These are phyloP conservation scores for Colletotrichum eleusines DNA, from an alignment of 2,329 filamentous ascomycete genomes.

Conservation along the genomic window DNA sequence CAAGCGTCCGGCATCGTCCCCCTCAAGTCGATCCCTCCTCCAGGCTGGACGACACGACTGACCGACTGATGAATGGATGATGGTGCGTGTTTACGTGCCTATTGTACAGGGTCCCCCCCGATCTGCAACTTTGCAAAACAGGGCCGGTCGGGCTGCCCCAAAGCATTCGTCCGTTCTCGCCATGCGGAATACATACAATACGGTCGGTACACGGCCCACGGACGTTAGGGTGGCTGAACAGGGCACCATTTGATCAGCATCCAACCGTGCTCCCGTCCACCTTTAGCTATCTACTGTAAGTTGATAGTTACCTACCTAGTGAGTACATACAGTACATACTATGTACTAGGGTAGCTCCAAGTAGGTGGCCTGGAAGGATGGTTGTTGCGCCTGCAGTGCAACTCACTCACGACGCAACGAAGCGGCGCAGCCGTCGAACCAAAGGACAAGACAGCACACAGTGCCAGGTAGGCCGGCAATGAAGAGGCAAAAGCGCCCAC, in stretches of 20 bases:
- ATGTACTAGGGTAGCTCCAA: background rate
- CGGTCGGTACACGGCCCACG: slow-evolving; percentile 7
- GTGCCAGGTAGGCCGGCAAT: slow-evolving; percentile 21
- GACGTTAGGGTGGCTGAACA: slow-evolving; percentile 35
- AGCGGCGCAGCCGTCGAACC: background rate
- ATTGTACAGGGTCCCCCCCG: slow-evolving; percentile 3
- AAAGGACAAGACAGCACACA: slow-evolving; percentile 16
- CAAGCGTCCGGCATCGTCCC: slow-evolving; percentile 16
- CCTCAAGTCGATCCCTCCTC: slow-evolving; percentile 14
- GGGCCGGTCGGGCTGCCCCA: slow-evolving; percentile 28
- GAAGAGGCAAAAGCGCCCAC: slow-evolving; percentile 17
- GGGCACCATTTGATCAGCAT: slow-evolving; percentile 25
- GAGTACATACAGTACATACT: too few species aligned
- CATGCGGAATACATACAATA: background rate
- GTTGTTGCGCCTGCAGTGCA: slow-evolving; percentile 21
- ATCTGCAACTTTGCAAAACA: slow-evolving; percentile 20
- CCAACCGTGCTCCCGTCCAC: slow-evolving; percentile 27
- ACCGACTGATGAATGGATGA: background rate
- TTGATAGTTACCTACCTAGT: background rate
- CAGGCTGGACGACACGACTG: background rate
- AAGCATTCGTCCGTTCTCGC: slow-evolving; percentile 34
- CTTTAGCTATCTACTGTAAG: background rate
- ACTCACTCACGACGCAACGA: slow-evolving; percentile 21
- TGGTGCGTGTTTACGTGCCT: background rate
- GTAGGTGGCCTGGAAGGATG: slow-evolving; percentile 3